phyloP scores from a whole-genome alignment of 495 filamentous ascomycete genomes.

The Cetradonia linearis region DNA sequence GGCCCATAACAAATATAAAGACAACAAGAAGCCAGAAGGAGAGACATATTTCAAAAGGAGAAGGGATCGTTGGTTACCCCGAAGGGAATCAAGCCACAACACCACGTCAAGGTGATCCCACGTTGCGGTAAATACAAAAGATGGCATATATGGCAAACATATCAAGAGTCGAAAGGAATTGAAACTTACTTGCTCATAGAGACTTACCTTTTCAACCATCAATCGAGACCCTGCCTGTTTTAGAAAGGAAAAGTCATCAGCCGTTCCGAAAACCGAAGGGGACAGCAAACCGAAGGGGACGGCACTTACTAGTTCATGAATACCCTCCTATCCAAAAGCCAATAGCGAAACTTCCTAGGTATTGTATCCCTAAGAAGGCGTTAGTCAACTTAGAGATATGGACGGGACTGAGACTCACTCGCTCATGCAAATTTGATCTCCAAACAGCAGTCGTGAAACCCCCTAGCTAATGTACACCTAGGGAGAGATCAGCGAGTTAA shows the following conservation, averaged over 20 bases:
- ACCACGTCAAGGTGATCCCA: conserved; percentile 4
- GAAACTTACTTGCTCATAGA: not conserved
- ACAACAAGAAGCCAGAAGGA: not conserved
- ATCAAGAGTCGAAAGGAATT: too few relatives aligned
- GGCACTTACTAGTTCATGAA: not conserved
- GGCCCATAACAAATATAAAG: not conserved
- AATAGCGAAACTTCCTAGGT: not conserved
- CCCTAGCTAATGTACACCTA: too few relatives aligned
- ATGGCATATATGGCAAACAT: not conserved
- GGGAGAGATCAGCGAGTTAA: too few relatives aligned
- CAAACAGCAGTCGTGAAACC: not conserved
- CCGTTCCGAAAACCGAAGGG: not conserved
- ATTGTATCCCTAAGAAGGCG: not conserved
- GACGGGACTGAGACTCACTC: not conserved
- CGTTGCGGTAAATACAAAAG: conserved; percentile 1
- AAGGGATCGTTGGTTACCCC: not conserved
- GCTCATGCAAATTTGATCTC: not conserved
- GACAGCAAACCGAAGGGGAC: not conserved
- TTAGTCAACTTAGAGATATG: not conserved
- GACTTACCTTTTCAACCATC: not conserved
- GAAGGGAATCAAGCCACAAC: conserved; percentile 1
- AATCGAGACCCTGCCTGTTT: not conserved
- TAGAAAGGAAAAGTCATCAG: not conserved
- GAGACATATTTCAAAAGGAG: not conserved
- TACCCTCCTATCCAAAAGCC: not conserved